phyloP scores from a whole-genome alignment of 2,329 filamentous ascomycete genomes.

The Exophiala aquamarina region DNA sequence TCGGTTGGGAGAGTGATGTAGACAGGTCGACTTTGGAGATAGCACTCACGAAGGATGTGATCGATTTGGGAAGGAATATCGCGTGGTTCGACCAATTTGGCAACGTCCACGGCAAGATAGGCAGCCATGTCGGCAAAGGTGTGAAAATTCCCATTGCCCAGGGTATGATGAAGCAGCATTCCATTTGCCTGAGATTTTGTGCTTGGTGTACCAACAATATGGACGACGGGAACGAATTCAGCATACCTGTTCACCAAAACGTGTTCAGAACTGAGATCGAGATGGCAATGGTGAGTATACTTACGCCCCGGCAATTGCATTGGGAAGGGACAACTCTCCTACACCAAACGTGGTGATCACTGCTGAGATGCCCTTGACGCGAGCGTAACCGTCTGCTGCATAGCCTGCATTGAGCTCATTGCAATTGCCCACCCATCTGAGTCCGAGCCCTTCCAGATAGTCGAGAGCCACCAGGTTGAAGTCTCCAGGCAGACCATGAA shows the following conservation, averaged over 20 bases:
- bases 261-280: neutral
- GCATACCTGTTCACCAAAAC: slow-evolving; percentile 57
- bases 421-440: slow-evolving; percentile 62
- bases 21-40: slow-evolving; percentile 26
- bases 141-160: slow-evolving; percentile 29
- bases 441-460: slow-evolving; percentile 53
- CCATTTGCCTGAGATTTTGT: slow-evolving; percentile 52
- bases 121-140: slow-evolving; percentile 25
- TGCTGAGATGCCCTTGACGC: slow-evolving; percentile 45
- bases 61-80: slow-evolving; percentile 28
- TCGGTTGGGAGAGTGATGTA: slow-evolving; percentile 30
- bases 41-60: slow-evolving; percentile 26
- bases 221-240: slow-evolving; percentile 58
- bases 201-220: slow-evolving; percentile 58
- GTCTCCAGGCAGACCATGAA: slow-evolving; percentile 55
- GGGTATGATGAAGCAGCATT: slow-evolving; percentile 37
- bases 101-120: slow-evolving; percentile 22
- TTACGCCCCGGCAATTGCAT: slow-evolving; percentile 47
- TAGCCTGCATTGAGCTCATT: slow-evolving; percentile 68
- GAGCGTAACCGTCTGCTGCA: slow-evolving; percentile 77
- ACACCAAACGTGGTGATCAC: slow-evolving; percentile 60
- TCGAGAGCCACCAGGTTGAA: slow-evolving; percentile 50
- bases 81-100: slow-evolving; percentile 23
- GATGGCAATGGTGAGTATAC: slow-evolving; percentile 28
- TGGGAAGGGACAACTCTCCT: slow-evolving; percentile 45